Percentiles rank a stretch among this genome's conserved stretches.
Conservation (phyloP, 2,329 filamentous ascomycete species). For the Lizonia empirigonia region DNA sequence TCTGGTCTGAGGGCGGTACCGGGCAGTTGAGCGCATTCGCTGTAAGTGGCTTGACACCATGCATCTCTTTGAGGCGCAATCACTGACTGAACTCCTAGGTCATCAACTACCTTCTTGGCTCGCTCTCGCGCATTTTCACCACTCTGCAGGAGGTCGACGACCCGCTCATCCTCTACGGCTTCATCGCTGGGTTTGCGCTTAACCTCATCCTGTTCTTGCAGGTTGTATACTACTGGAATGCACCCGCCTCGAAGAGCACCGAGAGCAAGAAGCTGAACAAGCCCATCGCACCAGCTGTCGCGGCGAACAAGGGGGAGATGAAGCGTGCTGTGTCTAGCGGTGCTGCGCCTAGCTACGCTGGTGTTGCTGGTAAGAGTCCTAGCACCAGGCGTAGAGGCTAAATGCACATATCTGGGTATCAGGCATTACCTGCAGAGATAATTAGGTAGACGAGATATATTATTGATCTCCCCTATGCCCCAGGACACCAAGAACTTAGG, state of each 20-base stretch:
- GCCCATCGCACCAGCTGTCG: slow-evolving; percentile 37
- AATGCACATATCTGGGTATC: neutral
- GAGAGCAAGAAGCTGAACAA: slow-evolving; percentile 48
- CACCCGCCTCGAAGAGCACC: slow-evolving; percentile 37
- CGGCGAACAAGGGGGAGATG: slow-evolving; percentile 39
- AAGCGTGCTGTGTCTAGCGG: slow-evolving; percentile 46
- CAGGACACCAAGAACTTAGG: neutral
- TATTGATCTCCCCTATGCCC: neutral
- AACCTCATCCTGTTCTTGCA: slow-evolving; percentile 86
- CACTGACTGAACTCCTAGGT: slow-evolving; percentile 62
- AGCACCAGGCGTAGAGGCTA: slow-evolving; percentile 63
- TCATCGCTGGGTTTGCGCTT: slow-evolving; percentile 87
- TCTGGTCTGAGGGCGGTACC: slow-evolving; percentile 83
- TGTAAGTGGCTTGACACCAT: slow-evolving; percentile 60
- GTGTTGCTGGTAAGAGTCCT: slow-evolving; percentile 54
- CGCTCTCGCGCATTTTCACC: slow-evolving; percentile 93
- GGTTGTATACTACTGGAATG: slow-evolving; percentile 97
- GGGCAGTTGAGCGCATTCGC: slow-evolving; percentile 97
- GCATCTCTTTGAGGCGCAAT: neutral
- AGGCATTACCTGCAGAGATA: neutral
- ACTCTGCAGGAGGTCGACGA: slow-evolving; percentile 97
- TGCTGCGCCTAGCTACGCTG: slow-evolving; percentile 43
- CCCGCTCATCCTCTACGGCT: slow-evolving; percentile 93
- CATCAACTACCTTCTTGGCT: slow-evolving; percentile 96
- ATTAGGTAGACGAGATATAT: neutral